Evolutionary conservation across 2,329 filamentous ascomycete genomes (phyloP).

Genomic region (Fusarium goolgardi): DNA sequence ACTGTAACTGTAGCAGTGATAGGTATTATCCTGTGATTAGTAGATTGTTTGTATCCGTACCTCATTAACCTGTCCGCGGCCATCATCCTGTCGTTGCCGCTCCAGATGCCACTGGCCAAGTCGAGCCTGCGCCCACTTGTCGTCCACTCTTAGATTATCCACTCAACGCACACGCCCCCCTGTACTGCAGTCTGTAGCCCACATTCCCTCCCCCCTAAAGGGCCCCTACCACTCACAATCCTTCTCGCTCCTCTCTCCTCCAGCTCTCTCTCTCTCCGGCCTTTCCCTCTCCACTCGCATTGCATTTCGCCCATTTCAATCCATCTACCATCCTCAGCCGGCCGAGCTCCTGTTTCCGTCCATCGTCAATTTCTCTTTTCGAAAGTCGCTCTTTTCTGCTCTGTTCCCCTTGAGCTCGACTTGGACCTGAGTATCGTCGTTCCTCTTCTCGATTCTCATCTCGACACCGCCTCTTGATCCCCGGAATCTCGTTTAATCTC

Average conservation of each 20-base stretch:
- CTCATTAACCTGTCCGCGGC: conserved; percentile 17
- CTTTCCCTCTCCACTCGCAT: conserved; percentile 52
- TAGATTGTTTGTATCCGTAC: background rate
- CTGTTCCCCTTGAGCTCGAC: conserved; percentile 41
- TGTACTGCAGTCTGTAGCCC: conserved; percentile 46
- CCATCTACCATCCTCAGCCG: conserved; percentile 45
- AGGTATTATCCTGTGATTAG: background rate
- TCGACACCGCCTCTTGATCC: conserved; percentile 36
- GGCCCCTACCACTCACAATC: conserved; percentile 44
- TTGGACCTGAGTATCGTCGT: conserved; percentile 40
- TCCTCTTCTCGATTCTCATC: conserved; percentile 19
- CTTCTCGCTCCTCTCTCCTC: conserved; percentile 43
- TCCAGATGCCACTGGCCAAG: conserved; percentile 32
- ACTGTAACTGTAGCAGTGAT: conserved; percentile 7
- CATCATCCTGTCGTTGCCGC: conserved; percentile 14
- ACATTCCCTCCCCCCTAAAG: conserved; percentile 47
- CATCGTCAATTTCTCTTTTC: conserved; percentile 36
- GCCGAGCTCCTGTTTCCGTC: conserved; percentile 43
- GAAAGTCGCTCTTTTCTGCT: conserved; percentile 42
- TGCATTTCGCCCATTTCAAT: conserved; percentile 47
- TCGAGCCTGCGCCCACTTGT: conserved; percentile 36
- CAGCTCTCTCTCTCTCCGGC: conserved; percentile 43
- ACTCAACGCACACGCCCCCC: conserved; percentile 46
- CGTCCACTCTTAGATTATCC: conserved; percentile 33
- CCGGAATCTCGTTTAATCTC: conserved; percentile 29